Evolutionary conservation across 2,329 filamentous ascomycete genomes (phyloP).

Genomic region (Triangularia setosa): DNA sequence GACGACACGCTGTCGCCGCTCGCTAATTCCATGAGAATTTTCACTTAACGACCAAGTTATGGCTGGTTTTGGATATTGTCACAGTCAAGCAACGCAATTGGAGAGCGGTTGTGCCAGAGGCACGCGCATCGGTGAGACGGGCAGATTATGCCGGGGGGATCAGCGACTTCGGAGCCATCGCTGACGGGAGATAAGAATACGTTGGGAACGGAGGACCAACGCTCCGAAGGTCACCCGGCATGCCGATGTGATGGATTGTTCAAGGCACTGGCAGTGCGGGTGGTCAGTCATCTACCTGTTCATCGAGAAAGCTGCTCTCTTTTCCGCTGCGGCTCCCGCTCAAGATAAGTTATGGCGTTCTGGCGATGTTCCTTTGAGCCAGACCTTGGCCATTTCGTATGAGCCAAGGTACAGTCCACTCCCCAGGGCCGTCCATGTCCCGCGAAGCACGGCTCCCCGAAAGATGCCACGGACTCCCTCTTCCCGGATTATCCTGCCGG

Average conservation of each 20-base stretch:
- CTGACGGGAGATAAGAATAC: slow-evolving; percentile 6
- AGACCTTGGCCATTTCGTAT: slow-evolving; percentile 75
- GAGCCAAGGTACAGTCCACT: slow-evolving; percentile 81
- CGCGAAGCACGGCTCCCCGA: slow-evolving; percentile 68
- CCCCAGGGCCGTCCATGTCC: slow-evolving; percentile 76
- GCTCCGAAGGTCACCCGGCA: neutral
- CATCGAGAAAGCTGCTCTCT: neutral
- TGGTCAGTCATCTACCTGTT: neutral
- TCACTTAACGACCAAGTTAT: neutral
- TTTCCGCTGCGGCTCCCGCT: neutral
- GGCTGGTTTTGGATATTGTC: neutral
- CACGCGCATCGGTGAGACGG: neutral
- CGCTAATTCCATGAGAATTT: neutral
- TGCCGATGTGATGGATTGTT: neutral
- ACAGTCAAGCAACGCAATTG: neutral
- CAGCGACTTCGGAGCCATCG: neutral
- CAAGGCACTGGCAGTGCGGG: neutral
- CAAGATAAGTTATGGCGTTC: neutral
- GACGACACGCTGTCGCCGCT: neutral
- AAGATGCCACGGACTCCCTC: slow-evolving; percentile 72
- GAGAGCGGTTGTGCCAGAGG: neutral
- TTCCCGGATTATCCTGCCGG: slow-evolving; percentile 60
- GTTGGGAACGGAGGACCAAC: slow-evolving; percentile 2
- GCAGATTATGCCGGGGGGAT: neutral
- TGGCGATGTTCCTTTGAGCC: slow-evolving; percentile 40